phyloP scores from a whole-genome alignment of 371 early-diverging fungal genomes.

The Syncephalastrum monosporum region DNA sequence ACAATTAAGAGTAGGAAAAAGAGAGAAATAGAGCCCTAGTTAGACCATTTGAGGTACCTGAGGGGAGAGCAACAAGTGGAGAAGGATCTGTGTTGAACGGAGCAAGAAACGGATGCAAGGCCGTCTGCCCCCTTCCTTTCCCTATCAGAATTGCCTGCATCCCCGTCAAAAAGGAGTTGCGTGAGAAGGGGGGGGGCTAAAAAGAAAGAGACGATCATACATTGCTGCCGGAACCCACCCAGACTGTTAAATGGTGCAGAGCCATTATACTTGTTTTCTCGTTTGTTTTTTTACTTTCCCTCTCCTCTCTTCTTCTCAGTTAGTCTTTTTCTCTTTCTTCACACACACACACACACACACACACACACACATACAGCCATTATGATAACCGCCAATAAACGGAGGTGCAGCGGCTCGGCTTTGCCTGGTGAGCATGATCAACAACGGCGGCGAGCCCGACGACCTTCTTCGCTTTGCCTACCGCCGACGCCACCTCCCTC shows the following conservation, averaged over 20 bases:
- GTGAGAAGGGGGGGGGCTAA: neutral
- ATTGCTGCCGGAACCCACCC: too few species aligned
- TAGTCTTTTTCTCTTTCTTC: neutral
- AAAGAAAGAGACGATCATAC: constrained; percentile 5
- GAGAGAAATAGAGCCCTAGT: too few species aligned
- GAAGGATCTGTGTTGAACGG: too few species aligned
- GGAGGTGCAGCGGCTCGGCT: constrained; percentile 14
- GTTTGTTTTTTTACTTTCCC: neutral
- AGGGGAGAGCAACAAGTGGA: too few species aligned
- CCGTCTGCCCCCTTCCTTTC: too few species aligned
- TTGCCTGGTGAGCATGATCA: constrained; percentile 15
- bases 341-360: neutral
- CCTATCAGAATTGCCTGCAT: too few species aligned
- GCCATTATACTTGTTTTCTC: constrained; percentile 6
- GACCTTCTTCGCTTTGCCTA: constrained; percentile 8
- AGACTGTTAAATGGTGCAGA: too few species aligned
- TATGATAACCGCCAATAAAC: constrained; percentile 8
- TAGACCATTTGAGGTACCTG: too few species aligned
- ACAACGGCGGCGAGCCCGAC: constrained; percentile 8
- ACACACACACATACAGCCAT: constrained; percentile 1
- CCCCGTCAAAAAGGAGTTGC: too few species aligned
- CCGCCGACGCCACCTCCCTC: neutral
- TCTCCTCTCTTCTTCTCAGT: neutral
- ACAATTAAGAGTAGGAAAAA: too few species aligned
- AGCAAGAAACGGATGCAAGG: too few species aligned